Evolutionary conservation across 208 protist genomes (phyloP).

Genomic region (Acanthamoeba lenticulata): DNA sequence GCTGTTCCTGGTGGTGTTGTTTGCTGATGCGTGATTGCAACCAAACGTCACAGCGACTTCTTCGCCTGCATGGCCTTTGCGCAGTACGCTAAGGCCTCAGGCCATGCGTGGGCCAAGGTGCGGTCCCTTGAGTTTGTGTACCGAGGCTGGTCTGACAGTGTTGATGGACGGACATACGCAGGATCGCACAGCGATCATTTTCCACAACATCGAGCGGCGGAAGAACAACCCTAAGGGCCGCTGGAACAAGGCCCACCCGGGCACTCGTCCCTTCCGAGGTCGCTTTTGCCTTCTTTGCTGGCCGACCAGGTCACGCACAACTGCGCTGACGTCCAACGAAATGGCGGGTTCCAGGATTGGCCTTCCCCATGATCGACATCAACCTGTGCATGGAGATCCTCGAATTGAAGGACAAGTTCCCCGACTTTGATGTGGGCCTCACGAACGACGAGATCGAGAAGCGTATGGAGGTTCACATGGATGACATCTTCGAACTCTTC

Average conservation of each 20-base stretch:
- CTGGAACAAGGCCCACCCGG: slow-evolving; percentile 7
- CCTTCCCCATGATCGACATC: slow-evolving; percentile 59
- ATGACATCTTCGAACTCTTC: not conserved
- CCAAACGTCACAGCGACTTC: too few species aligned
- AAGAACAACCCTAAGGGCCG: slow-evolving; percentile 46
- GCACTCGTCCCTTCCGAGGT: not conserved
- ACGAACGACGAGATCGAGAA: not conserved
- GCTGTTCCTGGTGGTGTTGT: too few species aligned
- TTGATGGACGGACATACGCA: too few species aligned
- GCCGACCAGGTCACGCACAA: too few species aligned
- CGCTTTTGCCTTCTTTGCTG: too few species aligned
- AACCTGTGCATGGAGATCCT: slow-evolving; percentile 67
- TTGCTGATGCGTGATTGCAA: too few species aligned
- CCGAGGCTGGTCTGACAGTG: too few species aligned
- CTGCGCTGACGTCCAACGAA: too few species aligned
- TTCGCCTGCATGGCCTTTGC: slow-evolving; percentile 55
- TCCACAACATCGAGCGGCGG: slow-evolving; percentile 18
- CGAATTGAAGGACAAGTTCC: not conserved
- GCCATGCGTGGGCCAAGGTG: not conserved
- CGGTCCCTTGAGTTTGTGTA: too few species aligned
- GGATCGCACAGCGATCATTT: not conserved
- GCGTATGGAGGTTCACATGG: not conserved
- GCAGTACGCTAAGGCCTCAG: not conserved
- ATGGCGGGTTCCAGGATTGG: not conserved
- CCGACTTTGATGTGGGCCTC: not conserved